Evolutionary conservation across 441 rosid genomes (phyloP).

Genomic region (Populus hybrid): DNA sequence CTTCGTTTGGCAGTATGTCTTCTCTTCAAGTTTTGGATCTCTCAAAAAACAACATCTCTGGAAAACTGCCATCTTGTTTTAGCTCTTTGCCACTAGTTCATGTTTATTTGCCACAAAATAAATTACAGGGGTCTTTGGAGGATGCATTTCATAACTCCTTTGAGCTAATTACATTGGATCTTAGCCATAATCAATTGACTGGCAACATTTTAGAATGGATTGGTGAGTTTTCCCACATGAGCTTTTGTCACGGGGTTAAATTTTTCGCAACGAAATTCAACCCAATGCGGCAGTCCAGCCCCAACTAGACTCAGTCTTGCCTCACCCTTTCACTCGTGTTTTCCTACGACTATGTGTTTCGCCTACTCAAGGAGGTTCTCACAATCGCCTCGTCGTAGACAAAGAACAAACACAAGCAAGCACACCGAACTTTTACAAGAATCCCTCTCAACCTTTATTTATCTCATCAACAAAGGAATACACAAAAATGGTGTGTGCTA

Average conservation of each 20-base stretch:
- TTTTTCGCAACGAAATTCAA: no score
- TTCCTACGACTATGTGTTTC: no score
- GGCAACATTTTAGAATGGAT: constrained; percentile 7
- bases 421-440: no score
- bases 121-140: not conserved
- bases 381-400: no score
- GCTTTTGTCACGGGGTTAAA: not conserved
- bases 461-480: no score
- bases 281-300: no score
- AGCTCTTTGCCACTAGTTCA: not conserved
- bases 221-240: not conserved
- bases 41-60: constrained; percentile 13
- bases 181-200: constrained; percentile 1
- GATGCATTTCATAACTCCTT: not conserved
- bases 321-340: no score
- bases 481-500: no score
- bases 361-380: no score
- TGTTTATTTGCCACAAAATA: constrained; percentile 11
- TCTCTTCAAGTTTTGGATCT: not conserved
- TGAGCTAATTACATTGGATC: not conserved
- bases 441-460: no score
- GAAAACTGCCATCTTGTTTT: constrained; percentile 6
- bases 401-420: no score
- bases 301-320: no score
- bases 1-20: constrained; percentile 13